These are phyloP conservation scores for Globisporangium mamillatum DNA, from an alignment of 352 stramenopile species.

Conservation along the genomic window DNA sequence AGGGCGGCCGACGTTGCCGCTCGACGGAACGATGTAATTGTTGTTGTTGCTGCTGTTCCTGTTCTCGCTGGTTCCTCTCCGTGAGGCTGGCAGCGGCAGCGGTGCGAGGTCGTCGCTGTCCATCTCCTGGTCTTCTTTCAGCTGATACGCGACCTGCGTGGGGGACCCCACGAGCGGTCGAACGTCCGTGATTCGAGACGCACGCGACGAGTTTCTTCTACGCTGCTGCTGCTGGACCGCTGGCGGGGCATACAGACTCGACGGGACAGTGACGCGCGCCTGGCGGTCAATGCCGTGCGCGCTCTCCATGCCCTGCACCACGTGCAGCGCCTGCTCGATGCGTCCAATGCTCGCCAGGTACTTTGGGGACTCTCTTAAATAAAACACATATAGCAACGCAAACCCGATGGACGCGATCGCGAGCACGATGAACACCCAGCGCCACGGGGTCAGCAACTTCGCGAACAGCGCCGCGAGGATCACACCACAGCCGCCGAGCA, in stretches of 20 bases:
- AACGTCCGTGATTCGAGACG: slow-evolving; percentile 9
- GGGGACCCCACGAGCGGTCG: slow-evolving; percentile 9
- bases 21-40: slow-evolving; percentile 21
- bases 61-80: slow-evolving; percentile 13
- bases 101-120: slow-evolving; percentile 20
- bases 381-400: slow-evolving; percentile 27
- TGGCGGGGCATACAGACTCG: slow-evolving; percentile 57
- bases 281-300: slow-evolving; percentile 57
- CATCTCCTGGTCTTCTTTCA: slow-evolving; percentile 16
- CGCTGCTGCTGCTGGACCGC: slow-evolving; percentile 22
- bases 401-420: slow-evolving; percentile 20
- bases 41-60: slow-evolving; percentile 12
- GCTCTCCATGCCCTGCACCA: slow-evolving; percentile 56
- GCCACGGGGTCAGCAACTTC: slow-evolving; percentile 19
- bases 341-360: slow-evolving; percentile 65
- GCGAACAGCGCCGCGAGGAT: slow-evolving; percentile 39
- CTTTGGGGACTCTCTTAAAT: slow-evolving; percentile 60
- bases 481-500: slow-evolving; percentile 38
- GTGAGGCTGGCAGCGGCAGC: slow-evolving; percentile 8
- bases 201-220: slow-evolving; percentile 18
- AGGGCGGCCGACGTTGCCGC: slow-evolving; percentile 18
- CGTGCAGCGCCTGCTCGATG: slow-evolving; percentile 45
- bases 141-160: slow-evolving; percentile 11
- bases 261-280: slow-evolving; percentile 47
- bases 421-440: slow-evolving; percentile 21